These are phyloP conservation scores for Nelumbo lutea DNA, from an alignment of 164 flowering plant species.

Conservation along the genomic window DNA sequence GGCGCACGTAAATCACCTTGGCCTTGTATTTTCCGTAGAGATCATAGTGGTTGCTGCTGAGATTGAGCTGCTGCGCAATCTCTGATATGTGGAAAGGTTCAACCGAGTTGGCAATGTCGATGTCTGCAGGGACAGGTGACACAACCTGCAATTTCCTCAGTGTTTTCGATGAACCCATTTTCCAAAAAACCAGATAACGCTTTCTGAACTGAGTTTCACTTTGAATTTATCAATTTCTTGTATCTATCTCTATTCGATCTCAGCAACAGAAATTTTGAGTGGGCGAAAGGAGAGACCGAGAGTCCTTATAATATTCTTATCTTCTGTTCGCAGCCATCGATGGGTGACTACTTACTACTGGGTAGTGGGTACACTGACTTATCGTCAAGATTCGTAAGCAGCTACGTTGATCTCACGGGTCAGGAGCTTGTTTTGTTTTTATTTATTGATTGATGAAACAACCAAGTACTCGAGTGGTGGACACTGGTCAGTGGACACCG, in stretches of 20 bases:
- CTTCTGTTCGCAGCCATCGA: too few relatives aligned
- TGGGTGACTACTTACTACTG: too few relatives aligned
- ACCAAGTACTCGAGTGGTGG: too few relatives aligned
- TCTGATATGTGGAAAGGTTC: conserved; percentile 79
- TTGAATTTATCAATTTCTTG: neutral
- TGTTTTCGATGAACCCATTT: conserved; percentile 49
- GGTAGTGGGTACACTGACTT: too few relatives aligned
- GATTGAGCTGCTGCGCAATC: conserved; percentile 74
- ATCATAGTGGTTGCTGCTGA: conserved; percentile 71
- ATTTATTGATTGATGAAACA: too few relatives aligned
- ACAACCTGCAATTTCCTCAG: conserved; percentile 68
- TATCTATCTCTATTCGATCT: too few relatives aligned
- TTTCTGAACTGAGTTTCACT: neutral
- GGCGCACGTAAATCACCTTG: conserved; percentile 50
- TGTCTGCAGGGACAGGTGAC: conserved; percentile 95
- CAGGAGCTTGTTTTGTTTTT: too few relatives aligned
- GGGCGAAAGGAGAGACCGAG: too few relatives aligned
- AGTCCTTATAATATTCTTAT: too few relatives aligned
- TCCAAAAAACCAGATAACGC: neutral
- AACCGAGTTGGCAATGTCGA: conserved; percentile 89
- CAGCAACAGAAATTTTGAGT: neutral
- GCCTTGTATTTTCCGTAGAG: conserved; percentile 98
- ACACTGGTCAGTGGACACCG: too few relatives aligned
- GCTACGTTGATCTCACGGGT: too few relatives aligned
- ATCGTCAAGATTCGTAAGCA: too few relatives aligned